Conservation (phyloP, 257 asterid species). For the Rubia yunnanensis region DNA sequence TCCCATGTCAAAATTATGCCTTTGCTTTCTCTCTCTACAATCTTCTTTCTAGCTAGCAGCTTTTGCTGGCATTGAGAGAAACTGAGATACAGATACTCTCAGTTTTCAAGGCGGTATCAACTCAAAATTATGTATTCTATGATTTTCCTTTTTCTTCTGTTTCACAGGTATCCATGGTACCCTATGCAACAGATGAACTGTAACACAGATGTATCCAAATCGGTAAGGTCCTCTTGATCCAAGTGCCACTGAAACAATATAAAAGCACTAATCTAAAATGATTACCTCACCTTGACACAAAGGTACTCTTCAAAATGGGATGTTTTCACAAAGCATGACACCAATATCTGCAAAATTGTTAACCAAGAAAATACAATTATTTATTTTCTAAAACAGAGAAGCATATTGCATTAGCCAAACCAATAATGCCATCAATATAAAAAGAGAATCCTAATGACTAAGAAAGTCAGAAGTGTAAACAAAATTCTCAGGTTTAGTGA, state of each 20-base stretch:
- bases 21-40: neutral
- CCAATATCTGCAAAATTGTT: conserved; percentile 51
- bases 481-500: neutral
- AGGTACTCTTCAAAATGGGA: conserved; percentile 91
- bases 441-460: neutral
- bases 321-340: conserved; percentile 98
- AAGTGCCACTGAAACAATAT: neutral
- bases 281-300: conserved; percentile 84
- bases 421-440: neutral
- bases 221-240: neutral
- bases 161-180: neutral
- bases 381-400: neutral
- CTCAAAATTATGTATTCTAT: no score
- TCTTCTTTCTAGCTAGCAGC: neutral
- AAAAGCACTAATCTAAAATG: neutral
- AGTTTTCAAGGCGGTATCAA: neutral
- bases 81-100: neutral
- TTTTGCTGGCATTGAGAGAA: neutral
- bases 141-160: no score
- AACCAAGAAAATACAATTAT: conserved; percentile 2
- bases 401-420: neutral
- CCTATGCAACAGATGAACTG: neutral
- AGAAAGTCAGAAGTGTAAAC: neutral
- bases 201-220: neutral
- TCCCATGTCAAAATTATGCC: neutral